phyloP scores from a whole-genome alignment of 148 eudicot genomes.

The Cornus kousa region DNA sequence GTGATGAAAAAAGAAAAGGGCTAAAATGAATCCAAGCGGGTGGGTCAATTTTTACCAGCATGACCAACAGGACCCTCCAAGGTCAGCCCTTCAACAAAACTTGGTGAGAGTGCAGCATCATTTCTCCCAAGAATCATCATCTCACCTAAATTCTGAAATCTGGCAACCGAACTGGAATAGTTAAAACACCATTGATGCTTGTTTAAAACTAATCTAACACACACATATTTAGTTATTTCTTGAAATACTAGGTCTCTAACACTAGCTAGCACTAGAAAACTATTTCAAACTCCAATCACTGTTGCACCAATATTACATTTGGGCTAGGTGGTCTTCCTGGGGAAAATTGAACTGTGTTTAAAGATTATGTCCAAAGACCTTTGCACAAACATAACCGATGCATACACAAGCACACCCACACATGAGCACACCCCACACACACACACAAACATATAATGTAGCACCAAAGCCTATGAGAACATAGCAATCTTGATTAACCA shows the following conservation, averaged over 20 bases:
- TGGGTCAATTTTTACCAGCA: slow-evolving; percentile 45
- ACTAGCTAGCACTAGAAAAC: background rate
- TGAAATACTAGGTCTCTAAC: background rate
- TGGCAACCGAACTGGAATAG: slow-evolving; percentile 16
- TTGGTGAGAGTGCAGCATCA: slow-evolving; percentile 87
- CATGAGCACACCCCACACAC: no score
- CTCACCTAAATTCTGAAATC: slow-evolving; percentile 96
- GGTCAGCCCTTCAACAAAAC: slow-evolving; percentile 81
- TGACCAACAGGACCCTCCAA: slow-evolving; percentile 92
- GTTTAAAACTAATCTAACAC: background rate
- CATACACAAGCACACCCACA: no score
- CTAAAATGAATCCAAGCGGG: background rate
- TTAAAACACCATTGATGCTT: background rate
- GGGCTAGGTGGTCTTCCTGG: no score
- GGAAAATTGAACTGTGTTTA: no score
- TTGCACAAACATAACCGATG: no score
- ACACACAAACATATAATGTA: no score
- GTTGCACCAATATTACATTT: background rate
- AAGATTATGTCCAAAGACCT: no score
- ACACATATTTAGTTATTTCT: background rate
- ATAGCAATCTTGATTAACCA: background rate
- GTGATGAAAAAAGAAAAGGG: background rate
- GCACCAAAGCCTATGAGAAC: background rate
- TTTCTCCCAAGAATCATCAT: slow-evolving; percentile 92
- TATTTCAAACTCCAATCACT: background rate